phyloP scores from a whole-genome alignment of 2,329 filamentous ascomycete species.

The Ophioceras dolichostomum region DNA sequence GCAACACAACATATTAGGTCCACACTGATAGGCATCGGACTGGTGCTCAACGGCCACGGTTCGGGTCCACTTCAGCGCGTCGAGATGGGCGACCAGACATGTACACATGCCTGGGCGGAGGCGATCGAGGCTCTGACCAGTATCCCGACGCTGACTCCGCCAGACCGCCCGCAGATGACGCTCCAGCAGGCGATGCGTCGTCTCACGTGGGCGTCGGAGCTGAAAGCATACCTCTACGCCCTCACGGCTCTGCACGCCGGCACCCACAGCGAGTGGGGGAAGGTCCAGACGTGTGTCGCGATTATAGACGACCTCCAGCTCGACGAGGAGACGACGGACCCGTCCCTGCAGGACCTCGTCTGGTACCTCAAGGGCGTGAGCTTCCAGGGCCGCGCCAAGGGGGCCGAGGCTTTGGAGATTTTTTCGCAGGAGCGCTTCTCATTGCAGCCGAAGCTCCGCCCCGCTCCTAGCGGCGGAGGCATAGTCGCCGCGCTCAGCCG shows the following conservation, averaged over 20 bases:
- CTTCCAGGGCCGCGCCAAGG: constrained; percentile 63
- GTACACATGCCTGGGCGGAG: constrained; percentile 29
- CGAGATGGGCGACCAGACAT: too few species aligned
- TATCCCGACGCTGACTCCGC: background rate
- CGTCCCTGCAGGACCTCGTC: constrained; percentile 39
- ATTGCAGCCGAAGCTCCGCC: constrained; percentile 26
- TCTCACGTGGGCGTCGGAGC: constrained; percentile 50
- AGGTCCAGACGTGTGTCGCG: constrained; percentile 44
- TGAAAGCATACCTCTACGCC: constrained; percentile 59
- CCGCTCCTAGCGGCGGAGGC: too few species aligned
- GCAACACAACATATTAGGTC: too few species aligned
- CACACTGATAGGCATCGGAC: constrained; percentile 39
- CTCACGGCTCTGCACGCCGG: constrained; percentile 59
- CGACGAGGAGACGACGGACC: constrained; percentile 26
- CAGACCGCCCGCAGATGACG: constrained; percentile 25
- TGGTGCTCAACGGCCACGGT: too few species aligned
- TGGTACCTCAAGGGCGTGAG: constrained; percentile 67
- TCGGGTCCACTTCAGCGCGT: too few species aligned
- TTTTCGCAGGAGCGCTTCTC: constrained; percentile 53
- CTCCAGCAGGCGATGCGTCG: constrained; percentile 45
- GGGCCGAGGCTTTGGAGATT: constrained; percentile 52
- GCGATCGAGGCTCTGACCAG: constrained; percentile 12
- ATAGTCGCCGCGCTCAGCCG: too few species aligned
- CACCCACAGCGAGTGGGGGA: constrained; percentile 57
- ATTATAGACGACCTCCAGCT: constrained; percentile 36